Base-by-base conservation (phyloP, 345 rosid genomes). In the Populus nigra region DNA sequence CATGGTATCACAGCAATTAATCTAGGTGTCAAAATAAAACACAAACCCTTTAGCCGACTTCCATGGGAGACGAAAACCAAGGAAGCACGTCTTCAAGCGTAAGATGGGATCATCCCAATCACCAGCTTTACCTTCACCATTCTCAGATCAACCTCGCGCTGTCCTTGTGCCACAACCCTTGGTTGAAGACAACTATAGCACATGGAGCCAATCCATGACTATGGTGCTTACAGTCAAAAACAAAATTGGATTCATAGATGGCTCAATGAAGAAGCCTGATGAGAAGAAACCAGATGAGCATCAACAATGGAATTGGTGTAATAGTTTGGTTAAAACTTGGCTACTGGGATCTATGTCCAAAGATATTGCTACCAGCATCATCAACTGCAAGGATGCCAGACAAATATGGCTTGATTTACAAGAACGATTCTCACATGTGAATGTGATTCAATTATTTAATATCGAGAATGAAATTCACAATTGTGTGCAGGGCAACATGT, bases 391-490 rank as follows among this genome's bases (percentile, higher is more conserved):
- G 36, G 10, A 67, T 67, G 9, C 23, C 43, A 33, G 25, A 20
- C 71, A 67, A n/a, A 16, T 67, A 23, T 67, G 47, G 71, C 71
- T 36, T 6, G 71, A 67, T 1, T 17, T 67, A 20, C 43, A 33
- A 38, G 47, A 36, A 41, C 0, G 23, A 35, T 38, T 38, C 8
- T 38, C 39, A 38, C 39, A 38, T 38, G 39, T 38, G 1, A 38
- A 38, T 38, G 39, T 38, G 16, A 29, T 69, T 39, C 72, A 69
- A 39, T 41, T 39, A n/a, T 69, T 69, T 27, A 69, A 69, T 22
- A 39, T 69, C 22, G 72, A 38, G 27, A 69, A 39, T n/a, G 53
- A 69, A 27, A 69, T 69, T 69, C 72, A 69, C 11, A 23, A n/a
- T 11, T 69, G 53, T 10, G 31, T 36, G 13, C 50, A 69, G 0